These are phyloP conservation scores for Vanilla planifolia DNA, from an alignment of 106 monocot species.

Conservation along the genomic window DNA sequence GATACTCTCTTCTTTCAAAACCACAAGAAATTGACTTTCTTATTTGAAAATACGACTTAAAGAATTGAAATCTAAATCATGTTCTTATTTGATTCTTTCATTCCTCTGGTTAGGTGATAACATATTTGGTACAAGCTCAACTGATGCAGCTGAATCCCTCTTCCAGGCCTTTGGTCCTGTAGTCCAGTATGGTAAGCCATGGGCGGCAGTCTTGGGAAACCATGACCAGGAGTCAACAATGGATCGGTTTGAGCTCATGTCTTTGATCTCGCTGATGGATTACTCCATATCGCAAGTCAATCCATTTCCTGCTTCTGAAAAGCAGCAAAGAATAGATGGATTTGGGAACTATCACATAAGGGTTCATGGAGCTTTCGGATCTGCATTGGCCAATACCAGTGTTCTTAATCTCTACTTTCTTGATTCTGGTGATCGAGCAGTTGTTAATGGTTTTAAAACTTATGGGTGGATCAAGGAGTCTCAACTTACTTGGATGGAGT, in stretches of 20 bases:
- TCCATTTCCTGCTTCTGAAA: conserved; percentile 16
- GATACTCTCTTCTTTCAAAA: no score
- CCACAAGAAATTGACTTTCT: no score
- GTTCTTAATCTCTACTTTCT: conserved; percentile 77
- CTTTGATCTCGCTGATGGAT: conserved; percentile 84
- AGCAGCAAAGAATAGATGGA: conserved; percentile 35
- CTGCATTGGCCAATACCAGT: conserved; percentile 53
- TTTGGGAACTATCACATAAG: conserved; percentile 77
- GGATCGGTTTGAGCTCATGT: conserved; percentile 73
- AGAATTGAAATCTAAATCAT: no score
- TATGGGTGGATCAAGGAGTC: conserved; percentile 91
- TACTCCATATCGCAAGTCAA: conserved; percentile 69
- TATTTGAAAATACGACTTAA: no score
- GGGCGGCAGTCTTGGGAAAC: conserved; percentile 87
- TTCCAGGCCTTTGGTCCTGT: conserved; percentile 60
- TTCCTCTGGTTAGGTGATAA: conserved; percentile 99
- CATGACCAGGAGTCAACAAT: conserved; percentile 96
- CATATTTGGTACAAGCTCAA: conserved; percentile 66
- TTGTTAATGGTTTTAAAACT: conserved; percentile 45
- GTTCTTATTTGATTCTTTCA: no score
- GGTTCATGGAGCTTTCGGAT: conserved; percentile 63
- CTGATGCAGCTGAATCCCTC: conserved; percentile 84
- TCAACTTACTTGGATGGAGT: conserved; percentile 65
- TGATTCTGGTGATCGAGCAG: conserved; percentile 69
- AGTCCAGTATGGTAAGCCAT: conserved; percentile 45